A percentile compares a stretch with the other conserved stretches of the same genome.
Evolutionary conservation across 139 green algal species (phyloP).

Genomic region (Dunaliella sp.): DNA sequence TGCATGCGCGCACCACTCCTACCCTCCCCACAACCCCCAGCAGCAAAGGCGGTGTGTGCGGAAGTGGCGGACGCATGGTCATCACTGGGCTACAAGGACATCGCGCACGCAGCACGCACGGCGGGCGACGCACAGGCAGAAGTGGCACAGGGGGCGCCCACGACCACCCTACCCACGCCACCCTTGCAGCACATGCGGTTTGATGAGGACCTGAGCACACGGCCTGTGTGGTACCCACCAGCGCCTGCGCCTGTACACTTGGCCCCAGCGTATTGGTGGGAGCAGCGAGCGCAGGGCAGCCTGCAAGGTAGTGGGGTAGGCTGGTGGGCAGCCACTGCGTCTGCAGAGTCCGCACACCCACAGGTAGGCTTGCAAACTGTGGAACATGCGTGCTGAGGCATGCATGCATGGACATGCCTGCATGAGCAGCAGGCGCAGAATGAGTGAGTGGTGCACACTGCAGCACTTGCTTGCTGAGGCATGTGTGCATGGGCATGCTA

Average conservation of each 20-base stretch:
- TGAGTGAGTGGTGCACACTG: no score
- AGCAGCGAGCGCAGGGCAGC: neutral
- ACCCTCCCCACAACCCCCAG: neutral
- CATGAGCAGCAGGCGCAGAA: no score
- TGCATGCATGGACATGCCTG: no score
- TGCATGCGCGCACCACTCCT: neutral
- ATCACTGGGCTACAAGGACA: neutral
- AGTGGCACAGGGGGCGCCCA: neutral
- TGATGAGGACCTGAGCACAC: slow-evolving; percentile 70
- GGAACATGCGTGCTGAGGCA: no score
- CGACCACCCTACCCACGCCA: neutral
- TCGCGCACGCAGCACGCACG: neutral
- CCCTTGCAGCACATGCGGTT: slow-evolving; percentile 39
- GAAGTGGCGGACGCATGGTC: neutral
- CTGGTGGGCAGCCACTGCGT: neutral
- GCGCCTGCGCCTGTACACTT: neutral
- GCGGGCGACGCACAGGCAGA: neutral
- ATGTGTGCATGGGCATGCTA: no score
- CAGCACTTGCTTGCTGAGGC: no score
- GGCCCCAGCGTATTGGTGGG: neutral
- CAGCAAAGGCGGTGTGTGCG: neutral
- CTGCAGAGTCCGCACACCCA: neutral
- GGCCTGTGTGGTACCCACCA: slow-evolving; percentile 70
- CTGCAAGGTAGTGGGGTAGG: neutral
- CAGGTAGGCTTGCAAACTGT: no score